Base-by-base conservation (phyloP, 768 basidiomycete genomes). In the Collybiopsis confluens region DNA sequence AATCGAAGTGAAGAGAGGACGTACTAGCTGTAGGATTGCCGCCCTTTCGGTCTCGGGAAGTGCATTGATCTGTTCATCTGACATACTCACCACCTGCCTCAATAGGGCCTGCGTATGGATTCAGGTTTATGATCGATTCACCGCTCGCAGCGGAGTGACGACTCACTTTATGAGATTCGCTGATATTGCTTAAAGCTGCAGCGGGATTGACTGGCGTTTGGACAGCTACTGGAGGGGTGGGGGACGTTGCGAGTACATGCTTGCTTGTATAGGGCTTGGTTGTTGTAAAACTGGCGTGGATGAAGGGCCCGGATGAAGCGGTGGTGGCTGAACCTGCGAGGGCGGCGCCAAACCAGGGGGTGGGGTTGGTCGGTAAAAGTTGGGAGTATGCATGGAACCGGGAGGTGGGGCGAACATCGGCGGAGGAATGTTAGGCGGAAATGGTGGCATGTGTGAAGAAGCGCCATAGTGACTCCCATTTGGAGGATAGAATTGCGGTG, bases 1-100 rank as follows among this genome's bases (percentile, higher is more conserved):
- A n/a, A n/a, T n/a, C n/a, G n/a, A n/a, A 8, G 43, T 53, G 51
- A 21, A 36, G 45, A 42, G 28, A 3, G 33, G 27, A 64, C 68
- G n/a, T 23, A 93, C 92, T 66, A 96, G 65, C 65, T 88, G 84
- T 67, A 89, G 77, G 26, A 98, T 91, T 10, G 91, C 86, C 0
- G 80, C 78, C 30, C 88, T 78, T 61, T 96, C 92, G 1, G 78
- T 75, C 4, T 89, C 86, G 26, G 92, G 89, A 45, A 97, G 70
- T 7, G 80, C 80, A 44, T 84, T 85, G 57, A 98, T 89, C 66
- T 96, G 92, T 42, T 90, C 92, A 43, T 76, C 84, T 1, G 88
- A 86, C 64, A 98, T 68, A 56, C 76, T 80, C 28, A 98, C 71
- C 0, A 98, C 93, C 71, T 94, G 92, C 69, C 92, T 78, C 50